Percentiles rank a stretch among this genome's conserved stretches.
phyloP scores from a whole-genome alignment of 306 rosid genomes.

The Inga leiocalycina region DNA sequence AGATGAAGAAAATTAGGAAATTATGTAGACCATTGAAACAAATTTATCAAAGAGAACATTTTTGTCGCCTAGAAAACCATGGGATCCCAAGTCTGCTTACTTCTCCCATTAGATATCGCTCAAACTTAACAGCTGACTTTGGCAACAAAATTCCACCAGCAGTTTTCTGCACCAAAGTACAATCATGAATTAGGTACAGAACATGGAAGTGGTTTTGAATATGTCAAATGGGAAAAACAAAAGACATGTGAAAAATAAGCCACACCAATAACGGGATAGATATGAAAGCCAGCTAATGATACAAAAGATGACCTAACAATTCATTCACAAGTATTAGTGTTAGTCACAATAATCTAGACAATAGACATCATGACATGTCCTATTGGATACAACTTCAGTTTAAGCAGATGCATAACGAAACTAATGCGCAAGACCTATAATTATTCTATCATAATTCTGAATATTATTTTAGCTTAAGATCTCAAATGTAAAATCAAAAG shows the following conservation, averaged over 20 bases:
- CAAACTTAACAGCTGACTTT: conserved; percentile 88
- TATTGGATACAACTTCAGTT: neutral
- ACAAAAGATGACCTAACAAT: neutral
- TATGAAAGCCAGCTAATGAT: neutral
- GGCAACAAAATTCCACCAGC: conserved; percentile 90
- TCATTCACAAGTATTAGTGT: neutral
- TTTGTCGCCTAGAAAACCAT: conserved; percentile 2
- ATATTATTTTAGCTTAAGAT: neutral
- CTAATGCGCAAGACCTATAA: neutral
- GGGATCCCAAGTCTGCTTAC: conserved; percentile 45
- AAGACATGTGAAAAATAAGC: neutral
- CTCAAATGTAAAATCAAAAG: neutral
- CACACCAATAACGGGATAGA: neutral
- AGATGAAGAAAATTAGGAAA: conserved; percentile 22
- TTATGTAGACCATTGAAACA: neutral
- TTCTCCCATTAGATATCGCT: conserved; percentile 88
- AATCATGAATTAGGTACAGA: conserved; percentile 20
- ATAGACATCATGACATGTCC: neutral
- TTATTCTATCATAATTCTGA: neutral
- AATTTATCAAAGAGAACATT: neutral
- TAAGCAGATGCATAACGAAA: neutral
- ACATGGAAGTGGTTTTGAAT: conserved; percentile 5
- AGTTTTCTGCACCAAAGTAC: conserved; percentile 62
- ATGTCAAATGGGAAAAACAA: conserved; percentile 15
- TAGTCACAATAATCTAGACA: neutral